Conservation (phyloP, 352 stramenopile genomes). For the Phytophthora multivora region DNA sequence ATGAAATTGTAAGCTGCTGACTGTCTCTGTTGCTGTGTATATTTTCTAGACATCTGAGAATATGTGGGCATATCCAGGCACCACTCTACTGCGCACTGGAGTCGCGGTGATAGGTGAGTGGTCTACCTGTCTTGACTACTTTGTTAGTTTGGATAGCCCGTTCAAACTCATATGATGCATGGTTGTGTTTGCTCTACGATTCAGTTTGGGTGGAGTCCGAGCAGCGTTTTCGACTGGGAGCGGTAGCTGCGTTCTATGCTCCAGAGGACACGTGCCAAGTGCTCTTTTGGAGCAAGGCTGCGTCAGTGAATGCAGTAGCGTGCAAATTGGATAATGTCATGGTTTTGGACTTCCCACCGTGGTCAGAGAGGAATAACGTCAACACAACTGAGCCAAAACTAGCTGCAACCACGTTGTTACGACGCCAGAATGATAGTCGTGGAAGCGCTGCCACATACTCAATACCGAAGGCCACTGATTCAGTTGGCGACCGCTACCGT, state of each 20-base stretch:
- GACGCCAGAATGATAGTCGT: constrained; percentile 13
- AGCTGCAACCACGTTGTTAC: constrained; percentile 32
- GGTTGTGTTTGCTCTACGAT: neutral
- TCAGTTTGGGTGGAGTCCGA: constrained; percentile 46
- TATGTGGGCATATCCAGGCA: constrained; percentile 30
- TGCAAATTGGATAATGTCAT: constrained; percentile 64
- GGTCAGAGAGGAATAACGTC: constrained; percentile 6
- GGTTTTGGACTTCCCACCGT: constrained; percentile 46
- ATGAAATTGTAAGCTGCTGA: neutral
- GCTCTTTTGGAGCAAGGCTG: constrained; percentile 24
- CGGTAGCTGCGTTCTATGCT: constrained; percentile 32
- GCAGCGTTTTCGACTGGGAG: constrained; percentile 43
- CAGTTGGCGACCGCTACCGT: constrained; percentile 19
- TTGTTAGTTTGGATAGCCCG: neutral
- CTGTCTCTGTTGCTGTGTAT: neutral
- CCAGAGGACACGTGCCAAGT: constrained; percentile 42
- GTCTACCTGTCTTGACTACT: constrained; percentile 1
- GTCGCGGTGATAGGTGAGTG: constrained; percentile 40
- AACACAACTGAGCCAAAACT: constrained; percentile 11
- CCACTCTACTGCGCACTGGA: constrained; percentile 21
- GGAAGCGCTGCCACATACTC: neutral
- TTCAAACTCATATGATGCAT: neutral
- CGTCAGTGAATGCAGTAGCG: constrained; percentile 30
- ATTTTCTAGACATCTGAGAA: constrained; percentile 19
- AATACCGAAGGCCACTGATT: neutral